Evolutionary conservation across 1,139 yeast species (phyloP).

Genomic region (Saccharomycopsis hybrid): DNA sequence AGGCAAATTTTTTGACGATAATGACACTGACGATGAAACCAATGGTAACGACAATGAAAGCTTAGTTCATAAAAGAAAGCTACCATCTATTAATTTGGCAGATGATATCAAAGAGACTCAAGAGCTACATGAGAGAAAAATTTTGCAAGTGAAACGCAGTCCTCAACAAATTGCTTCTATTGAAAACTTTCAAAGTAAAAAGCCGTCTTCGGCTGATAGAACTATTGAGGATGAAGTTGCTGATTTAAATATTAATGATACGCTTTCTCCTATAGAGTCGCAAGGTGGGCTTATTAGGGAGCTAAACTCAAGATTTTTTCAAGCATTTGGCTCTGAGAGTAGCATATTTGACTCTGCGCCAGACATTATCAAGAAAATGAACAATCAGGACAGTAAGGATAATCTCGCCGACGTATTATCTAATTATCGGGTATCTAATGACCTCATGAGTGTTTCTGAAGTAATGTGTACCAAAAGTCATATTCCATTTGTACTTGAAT

Average conservation of each 20-base stretch:
- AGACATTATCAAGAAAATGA: background rate
- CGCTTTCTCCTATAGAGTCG: background rate
- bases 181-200: too few species aligned
- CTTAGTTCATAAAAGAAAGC: background rate
- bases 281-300: too few species aligned
- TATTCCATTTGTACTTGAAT: constrained; percentile 73
- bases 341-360: constrained; percentile 11
- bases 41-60: constrained; percentile 13
- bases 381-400: background rate
- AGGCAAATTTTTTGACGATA: constrained; percentile 38
- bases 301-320: background rate
- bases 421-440: background rate
- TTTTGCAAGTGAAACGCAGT: background rate
- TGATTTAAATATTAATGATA: constrained; percentile 26
- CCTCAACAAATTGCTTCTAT: background rate
- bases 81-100: background rate
- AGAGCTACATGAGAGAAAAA: background rate
- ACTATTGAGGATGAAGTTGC: constrained; percentile 28
- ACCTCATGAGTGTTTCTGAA: background rate
- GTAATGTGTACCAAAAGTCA: constrained; percentile 34
- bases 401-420: background rate
- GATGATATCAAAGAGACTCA: background rate
- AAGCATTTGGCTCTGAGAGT: background rate
- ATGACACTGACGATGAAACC: constrained; percentile 24
- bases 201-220: background rate